Evolutionary conservation across 2,329 filamentous ascomycete genomes (phyloP), one percentile per base, ranked within the genome.

Genomic region (Exophiala sideris): DNA sequence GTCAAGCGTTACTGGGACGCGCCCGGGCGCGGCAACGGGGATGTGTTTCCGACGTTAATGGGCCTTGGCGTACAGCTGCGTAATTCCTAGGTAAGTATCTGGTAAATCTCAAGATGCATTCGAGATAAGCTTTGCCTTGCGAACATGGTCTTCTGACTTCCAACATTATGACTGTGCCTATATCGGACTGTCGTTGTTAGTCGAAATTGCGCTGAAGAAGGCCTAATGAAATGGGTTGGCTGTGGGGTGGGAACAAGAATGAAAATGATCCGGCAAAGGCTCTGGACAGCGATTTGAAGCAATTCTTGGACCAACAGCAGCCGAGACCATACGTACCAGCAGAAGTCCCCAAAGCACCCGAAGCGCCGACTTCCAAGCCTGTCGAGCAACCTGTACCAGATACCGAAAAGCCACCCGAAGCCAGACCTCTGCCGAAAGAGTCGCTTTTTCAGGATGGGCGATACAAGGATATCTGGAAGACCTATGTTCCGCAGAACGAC

Each of bases 401-500:
- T 61, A 62, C 44, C 56, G 71, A 54, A 62, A 64, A 46, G 12
- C 12, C 56, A 24, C 34, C 52, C 56, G 61, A 58, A 56, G 55
- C 48, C 56, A 49, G 51, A 20, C 45, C 54, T 5, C 62, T 38
- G 29, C 68, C 55, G 48, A 70, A 21, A 58, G 76, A 83, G 62
- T 86, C 83, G 11, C 75, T 86, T 14, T 88, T 78, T 66, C 79
- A 81, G 66, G 86, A 89, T 68, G 85, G 85, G 59, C 82, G 86
- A 56, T 89, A 88, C 72, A 90, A 91, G 52, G 82, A 97, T 69
- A 78, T 99, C 32, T 99, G 94, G 94, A 92, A 91, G 73, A 89
- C 82, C 54, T 99, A 99, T 78, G 81, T 81, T 54, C 86, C 92
- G 7, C 83, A 88, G 48, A 69, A 77, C 34, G 78, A 87, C 52